Percentiles rank a stretch among this genome's conserved stretches.
Evolutionary conservation across 78 protist species (phyloP).

Genomic region (Tieghemostelium lacteum): DNA sequence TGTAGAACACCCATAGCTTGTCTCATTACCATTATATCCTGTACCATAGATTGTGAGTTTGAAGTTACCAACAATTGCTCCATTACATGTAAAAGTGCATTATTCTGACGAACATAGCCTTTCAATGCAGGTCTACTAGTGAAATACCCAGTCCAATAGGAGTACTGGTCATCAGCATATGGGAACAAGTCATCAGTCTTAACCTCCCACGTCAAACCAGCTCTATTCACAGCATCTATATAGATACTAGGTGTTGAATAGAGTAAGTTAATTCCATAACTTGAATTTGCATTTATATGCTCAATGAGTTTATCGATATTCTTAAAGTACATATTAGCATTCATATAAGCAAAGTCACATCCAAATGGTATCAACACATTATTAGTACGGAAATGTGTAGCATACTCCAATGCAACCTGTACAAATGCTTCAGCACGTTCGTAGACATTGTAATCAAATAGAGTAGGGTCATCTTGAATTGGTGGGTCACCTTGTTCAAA

Average conservation of each 20-base stretch:
- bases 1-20: slow-evolving; percentile 82
- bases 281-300: slow-evolving; percentile 68
- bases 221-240: slow-evolving; percentile 47
- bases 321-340: slow-evolving; percentile 83
- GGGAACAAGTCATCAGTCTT: slow-evolving; percentile 94
- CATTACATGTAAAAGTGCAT: slow-evolving; percentile 45
- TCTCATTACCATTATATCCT: slow-evolving; percentile 8
- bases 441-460: slow-evolving; percentile 38
- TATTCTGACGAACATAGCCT: slow-evolving; percentile 70
- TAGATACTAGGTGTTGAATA: slow-evolving; percentile 86
- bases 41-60: not conserved
- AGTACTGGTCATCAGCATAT: slow-evolving; percentile 84
- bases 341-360: slow-evolving; percentile 87
- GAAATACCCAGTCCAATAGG: slow-evolving; percentile 96
- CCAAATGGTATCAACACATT: slow-evolving; percentile 89
- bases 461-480: slow-evolving; percentile 80
- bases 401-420: slow-evolving; percentile 48
- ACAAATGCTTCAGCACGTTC: slow-evolving; percentile 46
- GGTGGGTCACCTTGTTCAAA: slow-evolving; percentile 81
- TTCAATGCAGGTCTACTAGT: slow-evolving; percentile 89
- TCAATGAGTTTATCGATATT: slow-evolving; percentile 89
- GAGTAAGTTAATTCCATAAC: slow-evolving; percentile 64
- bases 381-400: slow-evolving; percentile 70
- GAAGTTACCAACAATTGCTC: slow-evolving; percentile 72
- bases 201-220: slow-evolving; percentile 49